Conservation (phyloP, 768 basidiomycete species). For the Hericium alpestre region DNA sequence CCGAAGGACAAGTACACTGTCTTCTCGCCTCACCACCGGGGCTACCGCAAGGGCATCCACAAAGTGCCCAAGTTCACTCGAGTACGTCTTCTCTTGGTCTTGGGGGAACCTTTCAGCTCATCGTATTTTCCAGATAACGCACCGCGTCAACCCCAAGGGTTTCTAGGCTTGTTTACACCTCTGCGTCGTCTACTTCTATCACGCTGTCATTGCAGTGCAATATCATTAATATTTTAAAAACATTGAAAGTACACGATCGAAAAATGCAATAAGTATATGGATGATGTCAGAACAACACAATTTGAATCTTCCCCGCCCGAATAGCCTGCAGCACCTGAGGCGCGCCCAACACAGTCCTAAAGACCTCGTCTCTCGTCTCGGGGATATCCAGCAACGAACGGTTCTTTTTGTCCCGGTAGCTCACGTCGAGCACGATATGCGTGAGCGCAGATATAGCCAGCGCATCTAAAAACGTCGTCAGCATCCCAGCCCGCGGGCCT, state of each 20-base stretch:
- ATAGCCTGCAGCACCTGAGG: conserved; percentile 52
- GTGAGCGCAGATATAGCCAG: conserved; percentile 64
- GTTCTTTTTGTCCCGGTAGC: conserved; percentile 66
- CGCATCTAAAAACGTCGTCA: conserved; percentile 40
- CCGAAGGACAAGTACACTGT: conserved; percentile 93
- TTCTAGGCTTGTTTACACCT: conserved; percentile 37
- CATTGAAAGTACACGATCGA: background rate
- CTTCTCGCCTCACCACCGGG: conserved; percentile 55
- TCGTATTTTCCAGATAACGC: conserved; percentile 50
- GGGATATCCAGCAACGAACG: conserved; percentile 71
- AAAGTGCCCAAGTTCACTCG: conserved; percentile 97
- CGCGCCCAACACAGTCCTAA: conserved; percentile 59
- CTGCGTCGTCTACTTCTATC: background rate
- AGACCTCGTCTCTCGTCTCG: conserved; percentile 74
- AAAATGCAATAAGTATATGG: background rate
- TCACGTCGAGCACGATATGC: conserved; percentile 74
- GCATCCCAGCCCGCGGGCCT: background rate
- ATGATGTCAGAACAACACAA: conserved; percentile 59
- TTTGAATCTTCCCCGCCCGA: conserved; percentile 59
- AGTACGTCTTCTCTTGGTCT: conserved; percentile 33
- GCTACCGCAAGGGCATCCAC: conserved; percentile 91
- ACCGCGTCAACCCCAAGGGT: conserved; percentile 82
- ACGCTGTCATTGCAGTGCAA: conserved; percentile 1
- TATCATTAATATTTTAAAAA: background rate
- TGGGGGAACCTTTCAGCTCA: background rate